A percentile compares a stretch with the other conserved stretches of the same genome.
phyloP scores from a whole-genome alignment of 2,329 filamentous ascomycete species.

The Hymenoscyphus fraxineus region DNA sequence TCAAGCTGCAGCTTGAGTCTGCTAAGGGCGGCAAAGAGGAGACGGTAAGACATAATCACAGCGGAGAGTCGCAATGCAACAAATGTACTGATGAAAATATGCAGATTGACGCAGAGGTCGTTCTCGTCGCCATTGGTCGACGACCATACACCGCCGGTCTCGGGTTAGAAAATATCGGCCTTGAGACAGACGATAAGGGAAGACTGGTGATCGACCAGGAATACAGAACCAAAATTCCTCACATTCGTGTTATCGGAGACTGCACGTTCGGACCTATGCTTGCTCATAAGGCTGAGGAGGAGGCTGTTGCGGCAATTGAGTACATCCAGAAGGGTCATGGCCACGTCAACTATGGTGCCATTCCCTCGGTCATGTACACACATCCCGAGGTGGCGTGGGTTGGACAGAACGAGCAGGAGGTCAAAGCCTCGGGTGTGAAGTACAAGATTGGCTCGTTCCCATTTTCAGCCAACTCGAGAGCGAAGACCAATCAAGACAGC shows the following conservation, averaged over 20 bases:
- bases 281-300: slow-evolving; percentile 98
- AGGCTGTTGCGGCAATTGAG: slow-evolving; percentile 90
- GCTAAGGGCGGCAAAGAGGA: slow-evolving; percentile 96
- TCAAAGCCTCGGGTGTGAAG: slow-evolving; percentile 84
- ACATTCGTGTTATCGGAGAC: slow-evolving; percentile 96
- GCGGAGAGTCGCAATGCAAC: neutral
- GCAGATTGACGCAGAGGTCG: slow-evolving; percentile 90
- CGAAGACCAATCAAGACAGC: slow-evolving; percentile 96
- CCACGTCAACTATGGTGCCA: slow-evolving; percentile 97
- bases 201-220: slow-evolving; percentile 97
- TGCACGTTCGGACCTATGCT: slow-evolving; percentile 98
- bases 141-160: slow-evolving; percentile 91
- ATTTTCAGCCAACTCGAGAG: slow-evolving; percentile 95
- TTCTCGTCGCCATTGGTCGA: slow-evolving; percentile 94
- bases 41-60: slow-evolving; percentile 54
- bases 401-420: slow-evolving; percentile 92
- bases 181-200: slow-evolving; percentile 89
- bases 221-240: slow-evolving; percentile 95
- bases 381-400: slow-evolving; percentile 99
- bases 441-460: slow-evolving; percentile 95
- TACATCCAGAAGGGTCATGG: slow-evolving; percentile 98
- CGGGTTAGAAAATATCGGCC: slow-evolving; percentile 87
- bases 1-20: slow-evolving; percentile 83
- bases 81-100: slow-evolving; percentile 10
- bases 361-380: slow-evolving; percentile 99